Evolutionary conservation across 164 flowering plant species (phyloP), one percentile per base, ranked within the genome.

Genomic region (Warburgia ugandensis): DNA sequence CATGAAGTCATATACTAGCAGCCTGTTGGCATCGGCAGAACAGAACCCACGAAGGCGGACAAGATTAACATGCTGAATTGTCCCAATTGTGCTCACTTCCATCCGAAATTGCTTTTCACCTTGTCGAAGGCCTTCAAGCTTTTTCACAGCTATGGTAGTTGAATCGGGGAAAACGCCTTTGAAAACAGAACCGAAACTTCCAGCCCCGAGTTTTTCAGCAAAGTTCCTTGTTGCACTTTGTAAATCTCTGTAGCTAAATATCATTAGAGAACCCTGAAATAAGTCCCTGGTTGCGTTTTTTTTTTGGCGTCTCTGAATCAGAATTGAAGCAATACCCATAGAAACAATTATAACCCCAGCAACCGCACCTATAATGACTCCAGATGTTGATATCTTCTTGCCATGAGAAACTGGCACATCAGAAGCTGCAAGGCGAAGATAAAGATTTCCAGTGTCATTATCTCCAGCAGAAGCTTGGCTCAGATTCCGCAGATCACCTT

Each of bases 71-170:
- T 77, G 83, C 23, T 75, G 89, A 56, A 80, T 67, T 23, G 66
- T 75, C 40, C 91, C 91, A 10, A 83, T 80, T 1, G 87, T 78
- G 69, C 73, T 73, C 13, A 83, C 91, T 52, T 83, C 87, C 3
- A 74, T 41, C 35, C 78, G 56, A 47, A 79, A 79, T 47, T 77
- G 81, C 66, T 79, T 79, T 39, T 76, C 79, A 5, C 74, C 77
- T 59, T 79, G 90, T 12, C 62, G 54, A 14, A 61, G 14, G 56
- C 76, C 61, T 49, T 77, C 75, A 2, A 81, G 80, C 46, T 59
- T 65, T 73, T 77, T 77, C 52, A 73, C 77, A 0, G 83, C 80
- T 17, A 77, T 48, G 14, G 50, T 49, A 13, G 69, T 55, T 10
- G 71, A 62, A 51, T 72, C 66, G 10, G 73, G 67, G 44, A 70